phyloP scores from a whole-genome alignment of 805 yeast genomes.

The Blastobotrys robertii region DNA sequence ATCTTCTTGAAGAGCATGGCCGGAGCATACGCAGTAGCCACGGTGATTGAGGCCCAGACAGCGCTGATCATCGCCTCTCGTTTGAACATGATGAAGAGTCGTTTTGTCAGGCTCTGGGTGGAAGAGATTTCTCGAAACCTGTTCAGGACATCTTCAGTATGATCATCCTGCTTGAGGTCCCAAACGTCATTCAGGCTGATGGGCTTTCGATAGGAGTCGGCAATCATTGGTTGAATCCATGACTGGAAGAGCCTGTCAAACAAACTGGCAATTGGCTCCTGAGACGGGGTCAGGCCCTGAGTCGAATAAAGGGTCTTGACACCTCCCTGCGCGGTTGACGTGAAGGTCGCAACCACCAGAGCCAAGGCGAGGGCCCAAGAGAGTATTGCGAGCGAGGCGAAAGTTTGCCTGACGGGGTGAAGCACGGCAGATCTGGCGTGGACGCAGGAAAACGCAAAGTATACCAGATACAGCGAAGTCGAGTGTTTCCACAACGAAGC shows the following conservation, averaged over 20 bases:
- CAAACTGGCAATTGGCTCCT: slow-evolving; percentile 38
- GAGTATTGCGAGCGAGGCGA: slow-evolving; percentile 7
- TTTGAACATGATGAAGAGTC: slow-evolving; percentile 53
- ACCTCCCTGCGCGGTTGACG: slow-evolving; percentile 56
- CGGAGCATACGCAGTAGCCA: slow-evolving; percentile 62
- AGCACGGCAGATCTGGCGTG: slow-evolving; percentile 16
- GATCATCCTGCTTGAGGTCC: slow-evolving; percentile 73
- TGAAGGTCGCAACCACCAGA: slow-evolving; percentile 40
- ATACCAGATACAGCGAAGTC: slow-evolving; percentile 10
- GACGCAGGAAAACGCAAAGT: slow-evolving; percentile 13
- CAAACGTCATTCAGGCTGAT: slow-evolving; percentile 59
- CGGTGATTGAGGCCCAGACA: slow-evolving; percentile 58
- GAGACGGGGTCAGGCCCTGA: slow-evolving; percentile 51
- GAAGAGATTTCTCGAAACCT: slow-evolving; percentile 43
- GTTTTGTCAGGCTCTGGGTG: slow-evolving; percentile 44
- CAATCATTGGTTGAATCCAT: slow-evolving; percentile 65
- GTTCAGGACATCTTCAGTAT: slow-evolving; percentile 58
- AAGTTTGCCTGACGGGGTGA: slow-evolving; percentile 10
- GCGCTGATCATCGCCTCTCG: slow-evolving; percentile 53
- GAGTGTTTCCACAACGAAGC: slow-evolving; percentile 16
- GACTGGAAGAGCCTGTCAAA: slow-evolving; percentile 47
- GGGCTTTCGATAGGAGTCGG: slow-evolving; percentile 47
- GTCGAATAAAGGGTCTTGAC: slow-evolving; percentile 35
- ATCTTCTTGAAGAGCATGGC: slow-evolving; percentile 63
- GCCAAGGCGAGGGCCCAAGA: slow-evolving; percentile 33